Evolutionary conservation across 306 rosid genomes (phyloP).

Genomic region (Vigna radiata): DNA sequence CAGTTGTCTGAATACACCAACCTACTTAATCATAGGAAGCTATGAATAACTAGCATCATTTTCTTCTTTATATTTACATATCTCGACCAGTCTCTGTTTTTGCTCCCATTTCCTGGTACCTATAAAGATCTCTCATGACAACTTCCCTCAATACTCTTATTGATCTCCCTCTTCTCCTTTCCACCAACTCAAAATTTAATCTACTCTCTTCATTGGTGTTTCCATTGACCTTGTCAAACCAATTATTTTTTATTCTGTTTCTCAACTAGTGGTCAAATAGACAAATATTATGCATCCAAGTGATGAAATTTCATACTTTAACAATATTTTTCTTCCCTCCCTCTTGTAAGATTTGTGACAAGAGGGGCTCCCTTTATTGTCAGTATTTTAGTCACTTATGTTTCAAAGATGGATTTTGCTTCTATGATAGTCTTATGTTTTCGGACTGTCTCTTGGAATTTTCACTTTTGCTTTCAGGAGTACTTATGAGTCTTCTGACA

Average conservation of each 20-base stretch:
- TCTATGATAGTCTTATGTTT: constrained; percentile 22
- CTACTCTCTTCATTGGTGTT: neutral
- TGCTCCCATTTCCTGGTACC: no score
- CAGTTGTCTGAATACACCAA: no score
- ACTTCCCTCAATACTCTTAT: neutral
- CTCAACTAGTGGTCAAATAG: neutral
- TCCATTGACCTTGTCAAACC: neutral
- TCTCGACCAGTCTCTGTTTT: no score
- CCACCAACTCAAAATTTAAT: neutral
- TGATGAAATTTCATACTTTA: constrained; percentile 11
- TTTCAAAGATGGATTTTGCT: constrained; percentile 4
- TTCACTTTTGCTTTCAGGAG: neutral
- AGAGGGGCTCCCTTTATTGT: constrained; percentile 13
- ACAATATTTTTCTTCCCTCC: constrained; percentile 5
- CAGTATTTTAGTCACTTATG: constrained; percentile 10
- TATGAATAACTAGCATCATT: no score
- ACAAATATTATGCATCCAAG: constrained; percentile 20
- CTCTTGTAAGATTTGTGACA: constrained; percentile 23
- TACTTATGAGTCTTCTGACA: neutral
- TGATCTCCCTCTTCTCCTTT: neutral
- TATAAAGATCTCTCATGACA: neutral
- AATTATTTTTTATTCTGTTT: neutral
- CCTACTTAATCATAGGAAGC: no score
- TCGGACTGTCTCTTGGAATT: constrained; percentile 1
- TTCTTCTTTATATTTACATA: no score